These are phyloP conservation scores for Russula brevipes DNA, from an alignment of 768 basidiomycete genomes.

Conservation along the genomic window DNA sequence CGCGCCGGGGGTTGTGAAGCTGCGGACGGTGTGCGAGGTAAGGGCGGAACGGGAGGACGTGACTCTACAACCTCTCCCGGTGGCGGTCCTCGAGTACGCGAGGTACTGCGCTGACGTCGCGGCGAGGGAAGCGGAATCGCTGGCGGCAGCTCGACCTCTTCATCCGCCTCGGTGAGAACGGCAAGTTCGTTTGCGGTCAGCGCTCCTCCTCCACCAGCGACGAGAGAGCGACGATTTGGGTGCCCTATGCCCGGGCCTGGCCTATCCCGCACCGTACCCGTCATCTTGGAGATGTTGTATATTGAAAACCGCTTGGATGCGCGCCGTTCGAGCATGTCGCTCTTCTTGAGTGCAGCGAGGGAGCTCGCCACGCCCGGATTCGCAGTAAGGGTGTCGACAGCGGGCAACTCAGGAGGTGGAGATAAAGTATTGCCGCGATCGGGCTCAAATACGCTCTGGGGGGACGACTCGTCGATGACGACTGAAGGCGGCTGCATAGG, in stretches of 20 bases:
- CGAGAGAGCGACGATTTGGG: conserved; percentile 63
- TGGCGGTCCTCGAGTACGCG: conserved; percentile 26
- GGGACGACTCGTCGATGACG: conserved; percentile 48
- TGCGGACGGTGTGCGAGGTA: conserved; percentile 17
- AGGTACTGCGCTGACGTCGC: conserved; percentile 26
- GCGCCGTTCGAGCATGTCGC: conserved; percentile 79
- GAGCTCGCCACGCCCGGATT: conserved; percentile 55
- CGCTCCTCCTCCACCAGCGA: conserved; percentile 47
- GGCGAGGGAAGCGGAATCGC: conserved; percentile 21
- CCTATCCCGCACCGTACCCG: conserved; percentile 50
- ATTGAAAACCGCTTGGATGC: conserved; percentile 95
- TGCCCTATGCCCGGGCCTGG: conserved; percentile 35
- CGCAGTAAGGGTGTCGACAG: conserved; percentile 46
- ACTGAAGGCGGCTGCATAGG: conserved; percentile 50
- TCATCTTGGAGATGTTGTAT: conserved; percentile 93
- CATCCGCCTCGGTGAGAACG: conserved; percentile 69
- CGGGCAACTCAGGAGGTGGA: conserved; percentile 35
- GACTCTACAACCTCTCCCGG: conserved; percentile 30
- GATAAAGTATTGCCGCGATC: conserved; percentile 25
- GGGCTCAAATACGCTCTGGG: conserved; percentile 17
- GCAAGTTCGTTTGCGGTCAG: conserved; percentile 69
- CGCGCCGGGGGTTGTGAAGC: neutral
- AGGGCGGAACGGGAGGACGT: conserved; percentile 34
- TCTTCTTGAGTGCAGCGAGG: conserved; percentile 82
- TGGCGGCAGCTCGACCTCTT: conserved; percentile 38